Base-by-base conservation (phyloP, 208 protist species). In the Acanthamoeba lenticulata region DNA sequence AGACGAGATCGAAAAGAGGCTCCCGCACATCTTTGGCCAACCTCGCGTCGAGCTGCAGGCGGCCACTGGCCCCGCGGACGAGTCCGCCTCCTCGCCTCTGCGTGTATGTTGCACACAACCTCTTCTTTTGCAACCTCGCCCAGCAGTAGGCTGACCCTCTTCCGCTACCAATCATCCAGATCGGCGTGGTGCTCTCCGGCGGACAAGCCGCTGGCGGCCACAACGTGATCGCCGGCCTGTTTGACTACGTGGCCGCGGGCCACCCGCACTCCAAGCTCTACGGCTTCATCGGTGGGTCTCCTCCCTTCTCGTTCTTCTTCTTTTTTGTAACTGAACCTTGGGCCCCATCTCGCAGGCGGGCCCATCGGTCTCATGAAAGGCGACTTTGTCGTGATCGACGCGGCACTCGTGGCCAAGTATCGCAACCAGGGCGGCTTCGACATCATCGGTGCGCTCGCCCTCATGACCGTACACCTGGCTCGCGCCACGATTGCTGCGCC, bases 341-440 rank as follows among this genome's bases (percentile, higher is more conserved):
- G 2, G 95, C 94, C 62, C 44, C 42, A 9, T 34, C 45, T 52
- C 81, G 11, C 52, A 60, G 90, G n/a, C 45, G 69, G 94, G 1
- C 94, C 90, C 11, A 45, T 34, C 36, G 95, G 91, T 19, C 29
- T 96, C 29, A 32, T 95, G n/a, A 60, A 83, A 17, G 74, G 92
- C 47, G 60, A 94, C 34, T 95, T 72, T 57, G 77, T 74, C 1
- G 38, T 89, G 17, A 52, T 97, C 32, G 88, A 52, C 47, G 60
- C 40, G 0, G 85, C 96, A 27, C 62, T 91, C 36, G 40, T 97
- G 34, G 94, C 72, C 27, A 24, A 52, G 34, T 97, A 96, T 52
- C 88, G 96, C 62, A 97, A 97, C 77, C 81, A 83, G 34, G 97
- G 97, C 49, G 97, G 97, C 32, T 97, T 97, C 91, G 62, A 96